These are phyloP conservation scores for Lepraria neglecta DNA, from an alignment of 495 filamentous ascomycete species.

Conservation along the genomic window DNA sequence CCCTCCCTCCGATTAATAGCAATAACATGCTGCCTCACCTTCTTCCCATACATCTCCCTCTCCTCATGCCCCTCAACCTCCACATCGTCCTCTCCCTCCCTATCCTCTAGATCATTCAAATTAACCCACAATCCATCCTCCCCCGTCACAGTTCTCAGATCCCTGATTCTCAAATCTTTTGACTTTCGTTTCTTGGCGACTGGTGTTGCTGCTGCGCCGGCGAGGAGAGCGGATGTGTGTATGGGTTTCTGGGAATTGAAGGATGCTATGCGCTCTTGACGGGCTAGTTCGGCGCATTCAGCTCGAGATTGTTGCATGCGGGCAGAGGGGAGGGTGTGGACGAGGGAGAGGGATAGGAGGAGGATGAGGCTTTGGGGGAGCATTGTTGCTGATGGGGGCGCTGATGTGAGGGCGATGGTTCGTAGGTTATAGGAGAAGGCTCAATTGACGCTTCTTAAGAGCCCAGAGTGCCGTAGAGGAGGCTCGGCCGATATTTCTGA, in stretches of 20 bases:
- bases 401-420: neutral
- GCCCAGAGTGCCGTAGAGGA: too few relatives aligned
- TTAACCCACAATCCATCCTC: conserved; percentile 16
- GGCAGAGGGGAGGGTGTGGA: conserved; percentile 1
- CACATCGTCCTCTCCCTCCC: neutral
- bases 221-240: conserved; percentile 25
- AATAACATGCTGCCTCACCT: neutral
- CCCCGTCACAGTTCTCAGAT: conserved; percentile 5
- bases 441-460: too few relatives aligned
- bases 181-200: neutral
- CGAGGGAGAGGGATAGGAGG: conserved; percentile 3
- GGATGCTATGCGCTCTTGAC: conserved; percentile 13
- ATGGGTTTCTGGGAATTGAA: conserved; percentile 23
- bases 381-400: neutral
- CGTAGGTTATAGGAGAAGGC: neutral
- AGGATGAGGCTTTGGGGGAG: neutral
- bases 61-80: conserved; percentile 1
- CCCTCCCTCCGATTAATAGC: conserved; percentile 1
- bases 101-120: conserved; percentile 4
- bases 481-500: too few relatives aligned
- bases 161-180: neutral
- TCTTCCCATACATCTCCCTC: neutral
- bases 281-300: neutral
- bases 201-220: conserved; percentile 22
- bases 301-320: conserved; percentile 1